Evolutionary conservation across 2,329 filamentous ascomycete genomes (phyloP), one percentile per base, ranked within the genome.

Genomic region (Colletotrichum kahawae): DNA sequence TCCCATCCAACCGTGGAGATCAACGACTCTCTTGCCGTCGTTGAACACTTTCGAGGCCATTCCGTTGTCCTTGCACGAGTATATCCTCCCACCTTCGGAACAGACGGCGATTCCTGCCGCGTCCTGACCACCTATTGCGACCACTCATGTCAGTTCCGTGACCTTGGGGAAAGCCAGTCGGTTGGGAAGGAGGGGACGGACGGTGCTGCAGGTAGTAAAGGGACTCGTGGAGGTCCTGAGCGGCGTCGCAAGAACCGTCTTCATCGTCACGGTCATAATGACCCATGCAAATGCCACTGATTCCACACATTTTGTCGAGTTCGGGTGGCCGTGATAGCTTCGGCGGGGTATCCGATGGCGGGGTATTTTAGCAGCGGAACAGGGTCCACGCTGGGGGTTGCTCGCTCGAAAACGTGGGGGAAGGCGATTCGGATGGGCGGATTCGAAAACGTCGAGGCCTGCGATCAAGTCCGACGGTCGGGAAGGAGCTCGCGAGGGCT

Each of bases 21-120:
- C 70, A 7, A 64, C 48, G 7, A 75, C 70, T 29, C 69, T 91
- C 74, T 91, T 90, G 78, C 95, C 95, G 77, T 98, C 94, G 68
- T 93, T 89, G 85, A 98, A 98, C 79, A 98, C 95, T 82, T 93
- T 94, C 73, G 93, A 91, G 54, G 94, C 95, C 90, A 98, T 93
- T 70, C 95, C 96, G 82, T 95, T 95, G 78, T 95, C 95, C 86
- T 98, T 98, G 88, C 94, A 94, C 82, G 97, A 95, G 83, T 93
- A 96, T 78, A 98, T 93, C 57, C 95, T 90, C 76, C 96, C 95
- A 43, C 94, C 94, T 87, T 90, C 79, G 18, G 87, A 75, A 90
- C 93, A 88, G 89, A 95, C 80, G 88, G 95, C 92, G 79, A 98
- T 96, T 77, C 95, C 95, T 70, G 93, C 94, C 65, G 95, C 95